Percentiles rank a stretch among this genome's conserved stretches.
Evolutionary conservation across 768 basidiomycete species (phyloP).

Genomic region (Kwoniella dendrophila): DNA sequence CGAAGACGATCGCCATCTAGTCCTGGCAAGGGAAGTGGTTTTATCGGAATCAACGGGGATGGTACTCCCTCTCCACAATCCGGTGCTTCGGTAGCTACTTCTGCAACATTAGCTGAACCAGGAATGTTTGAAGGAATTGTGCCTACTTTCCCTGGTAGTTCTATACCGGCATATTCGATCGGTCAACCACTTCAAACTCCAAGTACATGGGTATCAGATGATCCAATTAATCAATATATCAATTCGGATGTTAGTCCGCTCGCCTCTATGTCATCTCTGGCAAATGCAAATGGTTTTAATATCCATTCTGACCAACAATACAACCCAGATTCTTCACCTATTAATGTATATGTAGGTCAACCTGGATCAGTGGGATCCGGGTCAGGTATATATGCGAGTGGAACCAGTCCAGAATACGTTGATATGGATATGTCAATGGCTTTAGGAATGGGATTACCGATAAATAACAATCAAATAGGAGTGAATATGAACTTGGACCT

Average conservation of each 20-base stretch:
- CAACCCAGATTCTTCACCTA: neutral
- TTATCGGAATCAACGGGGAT: conserved; percentile 4
- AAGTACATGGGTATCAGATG: conserved; percentile 16
- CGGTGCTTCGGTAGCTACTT: conserved; percentile 21
- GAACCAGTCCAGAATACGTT: conserved; percentile 16
- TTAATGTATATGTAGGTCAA: neutral
- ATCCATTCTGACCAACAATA: neutral
- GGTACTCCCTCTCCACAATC: conserved; percentile 24
- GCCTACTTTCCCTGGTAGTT: conserved; percentile 26
- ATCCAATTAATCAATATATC: conserved; percentile 19
- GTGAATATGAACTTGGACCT: conserved; percentile 23
- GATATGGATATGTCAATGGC: conserved; percentile 51
- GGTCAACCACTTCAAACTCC: conserved; percentile 7
- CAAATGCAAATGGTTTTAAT: neutral
- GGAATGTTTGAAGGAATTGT: conserved; percentile 34
- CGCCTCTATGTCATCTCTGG: conserved; percentile 1
- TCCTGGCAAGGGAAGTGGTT: neutral
- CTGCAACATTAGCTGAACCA: conserved; percentile 33
- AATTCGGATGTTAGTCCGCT: conserved; percentile 12
- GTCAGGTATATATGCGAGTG: neutral
- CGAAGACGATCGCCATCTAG: conserved; percentile 17
- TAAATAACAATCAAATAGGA: conserved; percentile 4
- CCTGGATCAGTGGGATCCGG: neutral
- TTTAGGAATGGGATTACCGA: conserved; percentile 25
- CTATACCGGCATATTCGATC: neutral